Evolutionary conservation across 2,329 filamentous ascomycete species (phyloP), one percentile per base, ranked within the genome.

Genomic region (Phoma sp.): DNA sequence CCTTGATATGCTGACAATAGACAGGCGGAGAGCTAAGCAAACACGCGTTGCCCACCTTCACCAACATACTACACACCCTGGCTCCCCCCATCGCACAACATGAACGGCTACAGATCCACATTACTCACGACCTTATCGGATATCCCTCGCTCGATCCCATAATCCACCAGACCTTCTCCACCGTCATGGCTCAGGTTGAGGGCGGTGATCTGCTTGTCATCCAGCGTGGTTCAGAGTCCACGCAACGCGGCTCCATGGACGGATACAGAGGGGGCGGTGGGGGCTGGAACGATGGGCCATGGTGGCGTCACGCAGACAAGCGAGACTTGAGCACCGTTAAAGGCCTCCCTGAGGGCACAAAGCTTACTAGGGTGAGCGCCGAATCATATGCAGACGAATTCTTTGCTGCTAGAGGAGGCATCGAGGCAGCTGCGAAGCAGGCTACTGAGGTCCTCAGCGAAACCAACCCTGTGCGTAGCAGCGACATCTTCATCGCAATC

Each of bases 141-240:
- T 99, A 99, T 74, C 95, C 95, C 2, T 94, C 92, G 17, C 86
- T 99, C 65, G 94, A 98, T 73, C 92, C 94, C 17, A 84, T 97
- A 50, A 91, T 98, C 67, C 92, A 98, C 77, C 85, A 85, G 54
- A 92, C 95, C 61, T 99, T 99, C 80, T 90, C 90, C 51, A 88
- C 92, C 48, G 93, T 99, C 69, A 99, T 99, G 95, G 86, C 92
- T n/a, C 95, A 99, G 78, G 95, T 99, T 40, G 95, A 99, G 78
- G 95, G 95, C 62, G 95, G 95, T 51, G 95, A 98, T 69, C 83
- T 99, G 17, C 84, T 98, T 49, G 95, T 99, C 51, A 87, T 98
- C 57, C 95, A 99, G 78, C 90, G 93, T 33, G 95, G 95, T 19
- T 90, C 92, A 58, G 95, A 98, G 77, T 91, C 88, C 43, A 85